Percentiles rank a stretch among this genome's conserved stretches.
Conservation (phyloP, 768 basidiomycete genomes). For the Pulveroboletus sp. region DNA sequence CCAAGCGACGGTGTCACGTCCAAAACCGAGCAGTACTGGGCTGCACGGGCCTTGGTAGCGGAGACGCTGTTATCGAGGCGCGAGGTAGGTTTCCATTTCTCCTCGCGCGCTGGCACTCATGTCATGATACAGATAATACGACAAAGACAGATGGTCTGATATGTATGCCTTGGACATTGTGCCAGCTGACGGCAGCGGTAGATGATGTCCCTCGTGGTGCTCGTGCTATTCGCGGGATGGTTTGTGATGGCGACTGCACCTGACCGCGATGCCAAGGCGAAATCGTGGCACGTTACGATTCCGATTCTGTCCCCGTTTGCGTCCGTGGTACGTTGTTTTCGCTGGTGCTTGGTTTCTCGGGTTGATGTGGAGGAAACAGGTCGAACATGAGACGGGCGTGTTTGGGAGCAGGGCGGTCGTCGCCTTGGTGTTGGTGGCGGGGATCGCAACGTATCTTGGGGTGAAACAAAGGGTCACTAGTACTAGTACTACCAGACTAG, state of each 20-base stretch:
- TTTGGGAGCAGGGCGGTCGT: conserved; percentile 49
- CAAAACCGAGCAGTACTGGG: conserved; percentile 62
- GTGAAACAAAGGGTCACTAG: conserved; percentile 42
- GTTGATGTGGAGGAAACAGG: conserved; percentile 36
- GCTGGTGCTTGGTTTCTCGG: background rate
- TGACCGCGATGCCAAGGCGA: conserved; percentile 11
- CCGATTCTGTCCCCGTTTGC: conserved; percentile 78
- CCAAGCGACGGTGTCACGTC: conserved; percentile 18
- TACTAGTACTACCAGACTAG: too few relatives aligned
- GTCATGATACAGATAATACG: too few relatives aligned
- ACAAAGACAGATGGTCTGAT: too few relatives aligned
- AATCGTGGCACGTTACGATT: conserved; percentile 66
- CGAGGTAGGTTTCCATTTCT: conserved; percentile 34
- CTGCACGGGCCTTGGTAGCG: conserved; percentile 59
- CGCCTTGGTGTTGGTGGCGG: conserved; percentile 38
- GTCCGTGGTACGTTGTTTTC: conserved; percentile 52
- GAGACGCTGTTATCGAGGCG: conserved; percentile 60
- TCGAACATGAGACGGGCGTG: conserved; percentile 72
- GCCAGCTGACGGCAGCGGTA: conserved; percentile 15
- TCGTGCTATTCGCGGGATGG: conserved; percentile 21
- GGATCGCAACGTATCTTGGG: conserved; percentile 40
- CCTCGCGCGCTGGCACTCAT: background rate
- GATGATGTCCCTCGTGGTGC: conserved; percentile 21
- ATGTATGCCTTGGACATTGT: background rate
- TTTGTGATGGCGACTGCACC: conserved; percentile 17